A percentile compares a stretch with the other conserved stretches of the same genome.
Evolutionary conservation across 108 stramenopile species (phyloP).

Genomic region (Cylindrotheca closterium): DNA sequence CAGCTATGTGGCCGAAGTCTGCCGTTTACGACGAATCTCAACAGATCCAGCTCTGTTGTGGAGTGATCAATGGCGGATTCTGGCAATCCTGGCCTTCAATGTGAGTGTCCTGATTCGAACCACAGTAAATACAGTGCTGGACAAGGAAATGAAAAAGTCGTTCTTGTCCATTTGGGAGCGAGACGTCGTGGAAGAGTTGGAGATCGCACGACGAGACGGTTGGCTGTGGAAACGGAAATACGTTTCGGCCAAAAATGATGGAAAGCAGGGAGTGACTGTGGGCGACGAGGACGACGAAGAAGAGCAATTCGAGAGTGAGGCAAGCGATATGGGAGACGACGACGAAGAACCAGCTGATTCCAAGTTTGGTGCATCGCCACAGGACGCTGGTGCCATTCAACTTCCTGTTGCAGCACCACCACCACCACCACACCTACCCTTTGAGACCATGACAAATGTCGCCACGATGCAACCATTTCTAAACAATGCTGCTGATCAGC

Average conservation of each 20-base stretch:
- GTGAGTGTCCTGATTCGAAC: constrained; percentile 55
- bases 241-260: not conserved
- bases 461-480: too few relatives aligned
- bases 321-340: constrained; percentile 1
- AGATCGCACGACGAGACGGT: constrained; percentile 39
- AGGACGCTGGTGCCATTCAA: too few relatives aligned
- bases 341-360: too few relatives aligned
- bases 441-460: too few relatives aligned
- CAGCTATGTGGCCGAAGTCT: constrained; percentile 68
- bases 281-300: not conserved
- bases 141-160: constrained; percentile 25
- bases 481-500: too few relatives aligned
- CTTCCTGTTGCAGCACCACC: too few relatives aligned
- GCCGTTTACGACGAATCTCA: constrained; percentile 47
- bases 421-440: too few relatives aligned
- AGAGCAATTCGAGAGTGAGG: constrained; percentile 10
- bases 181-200: constrained; percentile 41
- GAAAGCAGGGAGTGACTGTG: not conserved
- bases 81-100: constrained; percentile 55
- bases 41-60: constrained; percentile 31
- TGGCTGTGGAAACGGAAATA: constrained; percentile 30
- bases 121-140: constrained; percentile 37
- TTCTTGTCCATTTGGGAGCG: constrained; percentile 55
- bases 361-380: too few relatives aligned
- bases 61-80: constrained; percentile 59